Conservation (phyloP, 176 grass and related monocot genomes). For the Secale cereale region DNA sequence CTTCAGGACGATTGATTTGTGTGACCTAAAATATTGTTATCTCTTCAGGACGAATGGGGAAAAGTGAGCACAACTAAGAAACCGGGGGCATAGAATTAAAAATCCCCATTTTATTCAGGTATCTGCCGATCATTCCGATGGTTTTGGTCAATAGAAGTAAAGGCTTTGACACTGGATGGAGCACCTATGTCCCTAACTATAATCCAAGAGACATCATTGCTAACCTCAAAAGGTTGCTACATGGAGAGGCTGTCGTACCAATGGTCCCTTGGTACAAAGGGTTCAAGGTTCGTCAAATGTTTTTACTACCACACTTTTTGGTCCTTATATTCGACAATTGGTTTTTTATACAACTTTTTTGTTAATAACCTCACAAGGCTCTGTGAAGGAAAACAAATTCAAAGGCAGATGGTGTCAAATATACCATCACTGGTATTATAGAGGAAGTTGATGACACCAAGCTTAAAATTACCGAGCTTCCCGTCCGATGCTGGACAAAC, state of each 20-base stretch:
- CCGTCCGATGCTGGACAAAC: slow-evolving; percentile 62
- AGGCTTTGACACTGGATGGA: slow-evolving; percentile 83
- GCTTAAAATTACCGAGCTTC: slow-evolving; percentile 76
- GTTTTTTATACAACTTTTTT: background rate
- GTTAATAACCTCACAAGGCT: slow-evolving; percentile 43
- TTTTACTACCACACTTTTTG: background rate
- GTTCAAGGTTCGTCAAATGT: slow-evolving; percentile 48
- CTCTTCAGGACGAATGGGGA: too few species aligned
- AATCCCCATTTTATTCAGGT: slow-evolving; percentile 49
- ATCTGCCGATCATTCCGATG: slow-evolving; percentile 65
- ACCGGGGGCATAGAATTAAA: too few species aligned
- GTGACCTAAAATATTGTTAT: background rate
- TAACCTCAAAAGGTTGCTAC: slow-evolving; percentile 49
- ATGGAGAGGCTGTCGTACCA: slow-evolving; percentile 29
- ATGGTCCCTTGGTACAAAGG: slow-evolving; percentile 61
- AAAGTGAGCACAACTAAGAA: too few species aligned
- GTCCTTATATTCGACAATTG: background rate
- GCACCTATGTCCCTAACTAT: slow-evolving; percentile 53
- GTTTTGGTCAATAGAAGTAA: slow-evolving; percentile 62
- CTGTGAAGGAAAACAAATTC: slow-evolving; percentile 47
- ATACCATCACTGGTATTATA: slow-evolving; percentile 60
- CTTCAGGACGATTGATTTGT: background rate
- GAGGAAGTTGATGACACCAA: slow-evolving; percentile 44
- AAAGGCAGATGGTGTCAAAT: slow-evolving; percentile 55
- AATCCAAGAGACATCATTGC: slow-evolving; percentile 56